Percentiles rank a stretch among this genome's conserved stretches.
Conservation (phyloP, 257 asterid genomes). For the Penstemon newberryi region DNA sequence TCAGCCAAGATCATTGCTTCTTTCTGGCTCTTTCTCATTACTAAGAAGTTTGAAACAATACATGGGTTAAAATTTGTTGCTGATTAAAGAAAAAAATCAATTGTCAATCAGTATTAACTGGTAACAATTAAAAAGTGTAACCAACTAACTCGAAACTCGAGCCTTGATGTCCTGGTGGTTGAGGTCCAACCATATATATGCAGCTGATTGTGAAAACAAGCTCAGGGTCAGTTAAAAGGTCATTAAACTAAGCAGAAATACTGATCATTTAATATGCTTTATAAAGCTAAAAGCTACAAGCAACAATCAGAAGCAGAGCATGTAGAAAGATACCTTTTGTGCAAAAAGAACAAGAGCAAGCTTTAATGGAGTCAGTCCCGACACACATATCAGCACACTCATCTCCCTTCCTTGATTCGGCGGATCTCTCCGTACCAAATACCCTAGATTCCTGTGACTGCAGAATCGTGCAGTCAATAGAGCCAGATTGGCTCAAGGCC, state of each 20-base stretch:
- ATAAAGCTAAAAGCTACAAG: constrained; percentile 6
- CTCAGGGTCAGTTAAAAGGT: constrained; percentile 15
- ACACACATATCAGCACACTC: constrained; percentile 35
- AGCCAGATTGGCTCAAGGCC: constrained; percentile 63
- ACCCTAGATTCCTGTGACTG: constrained; percentile 77
- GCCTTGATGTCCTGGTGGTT: constrained; percentile 77
- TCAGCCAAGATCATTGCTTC: constrained; percentile 76
- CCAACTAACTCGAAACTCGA: constrained; percentile 63
- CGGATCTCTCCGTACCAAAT: constrained; percentile 45
- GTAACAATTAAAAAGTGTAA: not conserved
- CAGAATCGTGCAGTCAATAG: constrained; percentile 47
- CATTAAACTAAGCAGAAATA: not conserved
- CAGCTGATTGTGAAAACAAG: constrained; percentile 54
- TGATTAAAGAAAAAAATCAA: not conserved
- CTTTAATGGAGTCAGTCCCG: constrained; percentile 44
- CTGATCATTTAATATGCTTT: not conserved
- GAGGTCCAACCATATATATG: constrained; percentile 79
- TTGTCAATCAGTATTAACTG: not conserved
- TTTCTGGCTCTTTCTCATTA: constrained; percentile 64
- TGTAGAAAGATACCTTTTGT: constrained; percentile 55
- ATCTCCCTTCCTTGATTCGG: constrained; percentile 38
- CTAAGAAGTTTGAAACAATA: constrained; percentile 34
- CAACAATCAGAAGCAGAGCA: constrained; percentile 11
- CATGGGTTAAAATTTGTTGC: not conserved
- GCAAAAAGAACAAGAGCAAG: constrained; percentile 83